Evolutionary conservation across 148 eudicot genomes (phyloP).

Genomic region (Chenopodium album): DNA sequence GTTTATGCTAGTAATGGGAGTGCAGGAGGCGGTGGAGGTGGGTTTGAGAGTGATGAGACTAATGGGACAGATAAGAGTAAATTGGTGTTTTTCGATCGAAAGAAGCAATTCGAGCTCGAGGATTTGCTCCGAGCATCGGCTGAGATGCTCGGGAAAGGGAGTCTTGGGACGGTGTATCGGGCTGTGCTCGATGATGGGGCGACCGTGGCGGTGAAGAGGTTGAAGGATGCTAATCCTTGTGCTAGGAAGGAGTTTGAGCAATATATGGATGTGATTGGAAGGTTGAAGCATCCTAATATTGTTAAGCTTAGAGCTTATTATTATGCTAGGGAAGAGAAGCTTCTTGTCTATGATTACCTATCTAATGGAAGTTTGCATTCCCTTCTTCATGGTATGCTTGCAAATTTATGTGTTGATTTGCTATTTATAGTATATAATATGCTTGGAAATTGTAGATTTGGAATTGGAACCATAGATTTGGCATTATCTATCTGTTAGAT

Average conservation of each 20-base stretch:
- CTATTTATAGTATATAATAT: not conserved
- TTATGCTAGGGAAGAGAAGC: constrained; percentile 84
- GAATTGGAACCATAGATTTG: not conserved
- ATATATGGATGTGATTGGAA: constrained; percentile 91
- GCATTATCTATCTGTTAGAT: not conserved
- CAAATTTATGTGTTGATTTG: constrained; percentile 1
- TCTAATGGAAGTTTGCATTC: constrained; percentile 90
- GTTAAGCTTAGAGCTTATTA: constrained; percentile 80
- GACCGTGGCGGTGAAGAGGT: constrained; percentile 85
- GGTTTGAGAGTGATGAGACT: constrained; percentile 64
- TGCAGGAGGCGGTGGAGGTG: constrained; percentile 30
- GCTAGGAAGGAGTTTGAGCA: constrained; percentile 92
- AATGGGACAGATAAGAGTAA: constrained; percentile 56
- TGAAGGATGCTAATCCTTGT: constrained; percentile 91
- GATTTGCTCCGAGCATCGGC: constrained; percentile 89
- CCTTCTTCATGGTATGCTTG: constrained; percentile 77
- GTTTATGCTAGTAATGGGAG: constrained; percentile 43
- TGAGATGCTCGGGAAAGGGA: constrained; percentile 96
- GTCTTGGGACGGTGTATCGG: constrained; percentile 78
- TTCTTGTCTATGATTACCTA: constrained; percentile 81
- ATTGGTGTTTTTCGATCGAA: constrained; percentile 73
- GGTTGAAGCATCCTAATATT: constrained; percentile 70
- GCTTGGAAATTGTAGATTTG: constrained; percentile 9
- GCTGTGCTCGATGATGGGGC: constrained; percentile 83
- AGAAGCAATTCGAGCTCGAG: constrained; percentile 78